phyloP scores from a whole-genome alignment of 1,139 yeast genomes.

The Debaryomycetaceae sp. region DNA sequence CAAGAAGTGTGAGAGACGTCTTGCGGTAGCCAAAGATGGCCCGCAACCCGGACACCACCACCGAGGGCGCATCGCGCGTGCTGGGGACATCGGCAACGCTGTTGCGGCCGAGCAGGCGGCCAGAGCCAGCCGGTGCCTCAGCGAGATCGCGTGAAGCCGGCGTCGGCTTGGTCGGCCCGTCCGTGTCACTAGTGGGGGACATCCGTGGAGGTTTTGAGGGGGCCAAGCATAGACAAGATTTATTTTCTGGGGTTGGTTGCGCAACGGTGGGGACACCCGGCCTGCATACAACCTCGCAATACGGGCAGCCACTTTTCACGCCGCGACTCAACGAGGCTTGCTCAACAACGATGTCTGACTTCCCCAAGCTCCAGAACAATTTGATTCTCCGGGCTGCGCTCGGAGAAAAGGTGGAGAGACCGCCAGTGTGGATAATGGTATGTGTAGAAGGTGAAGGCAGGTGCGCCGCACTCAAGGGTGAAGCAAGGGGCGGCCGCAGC shows the following conservation, averaged over 20 bases:
- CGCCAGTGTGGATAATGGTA: constrained; percentile 97
- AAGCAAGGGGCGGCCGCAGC: neutral
- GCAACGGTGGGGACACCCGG: too few species aligned
- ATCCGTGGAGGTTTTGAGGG: constrained; percentile 1
- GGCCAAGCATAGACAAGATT: neutral
- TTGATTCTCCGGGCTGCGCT: constrained; percentile 83
- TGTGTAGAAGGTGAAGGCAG: constrained; percentile 16
- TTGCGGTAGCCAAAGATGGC: constrained; percentile 56
- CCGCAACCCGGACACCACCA: neutral
- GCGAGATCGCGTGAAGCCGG: neutral
- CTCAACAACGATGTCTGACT: constrained; percentile 29
- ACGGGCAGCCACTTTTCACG: too few species aligned
- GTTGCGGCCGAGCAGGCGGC: neutral
- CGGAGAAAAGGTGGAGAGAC: constrained; percentile 84
- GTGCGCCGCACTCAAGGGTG: too few species aligned
- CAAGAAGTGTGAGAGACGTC: constrained; percentile 52
- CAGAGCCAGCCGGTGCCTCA: neutral
- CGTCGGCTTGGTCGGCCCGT: neutral
- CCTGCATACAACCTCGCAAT: too few species aligned
- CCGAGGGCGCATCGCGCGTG: neutral
- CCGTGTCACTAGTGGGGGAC: neutral
- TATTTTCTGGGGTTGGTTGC: neutral
- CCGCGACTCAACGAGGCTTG: neutral
- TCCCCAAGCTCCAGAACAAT: constrained; percentile 80
- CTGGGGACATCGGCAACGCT: neutral